Base-by-base conservation (phyloP, 257 asterid genomes). In the Solanum medicagineum region DNA sequence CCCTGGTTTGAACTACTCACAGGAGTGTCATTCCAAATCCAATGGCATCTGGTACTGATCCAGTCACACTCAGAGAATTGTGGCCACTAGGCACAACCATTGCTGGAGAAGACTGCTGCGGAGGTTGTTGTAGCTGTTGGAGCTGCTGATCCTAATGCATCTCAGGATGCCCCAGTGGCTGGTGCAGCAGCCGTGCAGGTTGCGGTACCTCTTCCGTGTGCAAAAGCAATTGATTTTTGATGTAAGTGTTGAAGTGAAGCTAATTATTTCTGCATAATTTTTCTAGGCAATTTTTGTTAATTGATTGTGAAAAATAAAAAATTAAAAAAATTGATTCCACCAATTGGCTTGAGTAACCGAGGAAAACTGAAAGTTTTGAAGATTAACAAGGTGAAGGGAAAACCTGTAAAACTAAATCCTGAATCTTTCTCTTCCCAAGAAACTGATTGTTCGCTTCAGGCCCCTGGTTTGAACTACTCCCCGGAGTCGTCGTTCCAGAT, bases 1-100 rank as follows among this genome's bases (percentile, higher is more conserved):
- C 98, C 99, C 85, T 92, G 98, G 89, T 97, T 96, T 60, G 98
- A 93, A 89, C 97, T 95, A 77, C 97, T 98, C 65, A 97, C 98
- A 0, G 98, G 97, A 47, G 98, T 91, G 97, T 93, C 9, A 93
- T 86, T 84, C 97, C 99, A 56, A 97, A 94, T 85, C 93, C 97
- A 84, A 96, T 90, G 73, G 93, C 97, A 88, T 93, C 95, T 49
- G 97, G 97, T 89, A 94, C 97, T 51, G 97, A 96, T 83, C 99
- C 99, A 3, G 97, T 93, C 92, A 95, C 88, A 90, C 98, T 94
- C 47, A 92, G 89, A 44, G 98, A 91, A 86, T 91, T 92, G 90
- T 90, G 95, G 82, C 93, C 94, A 55, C 90, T 89, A 5, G 95
- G 91, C 40, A 89, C 92, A 55, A 86, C 89, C 87, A 90, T 84